Evolutionary conservation across 2,329 filamentous ascomycete genomes (phyloP).

Genomic region (Phyllosticta citrichinensis): DNA sequence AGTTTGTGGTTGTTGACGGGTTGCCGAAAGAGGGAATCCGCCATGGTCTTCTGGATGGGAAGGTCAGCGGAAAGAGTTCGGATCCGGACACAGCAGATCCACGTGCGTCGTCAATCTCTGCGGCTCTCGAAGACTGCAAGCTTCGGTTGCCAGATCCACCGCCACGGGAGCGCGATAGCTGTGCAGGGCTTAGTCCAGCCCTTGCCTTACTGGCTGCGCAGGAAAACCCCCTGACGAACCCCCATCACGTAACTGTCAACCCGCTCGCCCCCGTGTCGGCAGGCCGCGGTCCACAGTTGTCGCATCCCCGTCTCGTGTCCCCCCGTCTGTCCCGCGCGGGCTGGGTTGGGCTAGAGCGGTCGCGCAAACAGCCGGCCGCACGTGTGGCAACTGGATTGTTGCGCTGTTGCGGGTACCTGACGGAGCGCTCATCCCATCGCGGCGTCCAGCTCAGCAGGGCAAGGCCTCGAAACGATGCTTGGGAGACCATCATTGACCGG

Average conservation of each 20-base stretch:
- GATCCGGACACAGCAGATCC: not conserved
- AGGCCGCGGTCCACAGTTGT: not conserved
- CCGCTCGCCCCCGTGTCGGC: not conserved
- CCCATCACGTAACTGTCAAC: not conserved
- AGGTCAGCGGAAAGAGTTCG: not conserved
- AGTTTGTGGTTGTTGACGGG: not conserved
- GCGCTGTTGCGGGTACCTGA: not conserved
- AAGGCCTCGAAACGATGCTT: conserved; percentile 11
- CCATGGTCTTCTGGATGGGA: not conserved
- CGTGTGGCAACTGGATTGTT: not conserved
- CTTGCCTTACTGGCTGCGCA: not conserved
- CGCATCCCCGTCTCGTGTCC: not conserved
- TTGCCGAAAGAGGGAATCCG: conserved; percentile 7
- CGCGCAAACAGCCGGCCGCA: not conserved
- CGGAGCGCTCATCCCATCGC: not conserved
- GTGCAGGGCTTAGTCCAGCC: not conserved
- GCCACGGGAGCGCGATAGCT: not conserved
- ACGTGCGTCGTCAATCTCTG: not conserved
- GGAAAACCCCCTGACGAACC: not conserved
- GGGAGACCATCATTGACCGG: conserved; percentile 7
- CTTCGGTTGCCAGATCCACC: not conserved
- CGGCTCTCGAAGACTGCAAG: not conserved
- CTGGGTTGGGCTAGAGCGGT: not conserved
- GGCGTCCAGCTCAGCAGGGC: not conserved
- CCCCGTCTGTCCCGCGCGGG: not conserved